Conservation (phyloP, 805 yeast genomes). For the Tetrapisispora namnaoensis region DNA sequence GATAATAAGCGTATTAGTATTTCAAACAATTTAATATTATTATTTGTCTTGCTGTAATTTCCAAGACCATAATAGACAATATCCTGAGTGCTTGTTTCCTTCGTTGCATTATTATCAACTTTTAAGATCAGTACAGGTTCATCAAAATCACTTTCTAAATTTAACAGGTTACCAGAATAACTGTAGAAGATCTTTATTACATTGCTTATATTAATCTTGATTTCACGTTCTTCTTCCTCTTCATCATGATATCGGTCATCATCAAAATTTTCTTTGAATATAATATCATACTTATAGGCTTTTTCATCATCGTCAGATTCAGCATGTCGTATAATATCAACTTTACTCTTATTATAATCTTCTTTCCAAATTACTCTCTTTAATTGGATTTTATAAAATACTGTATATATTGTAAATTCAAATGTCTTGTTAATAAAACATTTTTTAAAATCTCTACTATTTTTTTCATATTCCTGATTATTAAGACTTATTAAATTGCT, state of each 20-base stretch:
- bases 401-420: conserved; percentile 46
- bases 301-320: conserved; percentile 3
- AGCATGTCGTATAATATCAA: conserved; percentile 31
- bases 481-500: conserved; percentile 34
- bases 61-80: conserved; percentile 49
- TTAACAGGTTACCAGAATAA: conserved; percentile 57
- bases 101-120: conserved; percentile 20
- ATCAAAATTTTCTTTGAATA: conserved; percentile 47
- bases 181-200: conserved; percentile 52
- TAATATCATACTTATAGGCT: conserved; percentile 36
- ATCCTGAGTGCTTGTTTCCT: conserved; percentile 17
- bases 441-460: not conserved
- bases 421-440: conserved; percentile 35
- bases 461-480: conserved; percentile 2
- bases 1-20: conserved; percentile 51
- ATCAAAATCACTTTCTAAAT: conserved; percentile 44
- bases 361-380: conserved; percentile 62
- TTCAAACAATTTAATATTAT: conserved; percentile 41
- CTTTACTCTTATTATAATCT: conserved; percentile 44
- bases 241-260: conserved; percentile 67
- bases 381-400: conserved; percentile 45
- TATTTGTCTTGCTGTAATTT: conserved; percentile 27
- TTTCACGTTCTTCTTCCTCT: conserved; percentile 33
- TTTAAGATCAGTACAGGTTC: conserved; percentile 63
- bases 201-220: conserved; percentile 31